A percentile compares a stretch with the other conserved stretches of the same genome.
Conservation (phyloP, 2,329 filamentous ascomycete species). For the Shiraia bambusicola region DNA sequence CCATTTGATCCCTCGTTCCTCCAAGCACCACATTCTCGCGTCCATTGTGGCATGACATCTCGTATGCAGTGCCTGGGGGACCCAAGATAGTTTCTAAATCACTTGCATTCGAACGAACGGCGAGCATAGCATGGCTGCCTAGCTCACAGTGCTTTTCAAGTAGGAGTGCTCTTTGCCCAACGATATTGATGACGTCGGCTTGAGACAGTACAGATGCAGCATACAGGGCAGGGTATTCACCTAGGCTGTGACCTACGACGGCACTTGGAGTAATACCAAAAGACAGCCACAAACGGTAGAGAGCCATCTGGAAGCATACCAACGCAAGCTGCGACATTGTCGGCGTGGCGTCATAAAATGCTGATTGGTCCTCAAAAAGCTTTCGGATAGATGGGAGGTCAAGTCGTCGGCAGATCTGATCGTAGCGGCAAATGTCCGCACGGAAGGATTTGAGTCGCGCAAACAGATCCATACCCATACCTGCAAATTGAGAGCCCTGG, state of each 20-base stretch:
- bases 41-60: conserved; percentile 34
- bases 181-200: conserved; percentile 39
- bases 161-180: conserved; percentile 38
- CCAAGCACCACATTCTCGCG: conserved; percentile 31
- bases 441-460: conserved; percentile 24
- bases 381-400: conserved; percentile 24
- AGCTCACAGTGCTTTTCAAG: conserved; percentile 14
- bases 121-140: conserved; percentile 39
- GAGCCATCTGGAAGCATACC: conserved; percentile 44
- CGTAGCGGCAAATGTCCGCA: conserved; percentile 11
- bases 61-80: conserved; percentile 1
- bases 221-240: conserved; percentile 45
- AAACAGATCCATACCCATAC: conserved; percentile 11
- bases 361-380: neutral
- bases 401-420: conserved; percentile 23
- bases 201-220: conserved; percentile 39
- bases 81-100: neutral
- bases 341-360: conserved; percentile 1
- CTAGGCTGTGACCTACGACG: conserved; percentile 35
- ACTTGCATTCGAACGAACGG: conserved; percentile 9
- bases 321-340: conserved; percentile 42
- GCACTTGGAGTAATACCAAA: conserved; percentile 10
- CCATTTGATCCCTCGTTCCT: conserved; percentile 18
- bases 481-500: conserved; percentile 32
- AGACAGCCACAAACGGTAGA: conserved; percentile 12